These are phyloP conservation scores for Powellomyces hirtus DNA, from an alignment of 192 early-diverging fungal species.

Conservation along the genomic window DNA sequence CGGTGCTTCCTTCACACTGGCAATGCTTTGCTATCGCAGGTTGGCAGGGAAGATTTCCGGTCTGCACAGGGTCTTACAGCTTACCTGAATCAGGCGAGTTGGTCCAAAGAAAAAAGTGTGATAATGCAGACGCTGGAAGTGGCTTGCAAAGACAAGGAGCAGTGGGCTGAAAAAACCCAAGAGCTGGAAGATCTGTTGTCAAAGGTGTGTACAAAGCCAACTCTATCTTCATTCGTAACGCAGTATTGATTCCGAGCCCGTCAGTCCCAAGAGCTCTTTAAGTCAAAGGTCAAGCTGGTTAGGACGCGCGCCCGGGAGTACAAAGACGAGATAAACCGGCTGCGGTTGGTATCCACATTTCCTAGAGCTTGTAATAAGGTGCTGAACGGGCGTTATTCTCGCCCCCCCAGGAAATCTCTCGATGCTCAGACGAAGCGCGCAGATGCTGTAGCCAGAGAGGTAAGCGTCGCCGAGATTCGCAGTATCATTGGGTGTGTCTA, in stretches of 20 bases:
- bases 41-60: no score
- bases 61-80: no score
- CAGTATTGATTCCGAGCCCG: no score
- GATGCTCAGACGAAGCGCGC: slow-evolving; percentile 9
- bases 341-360: slow-evolving; percentile 20
- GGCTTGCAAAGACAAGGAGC: slow-evolving; percentile 2
- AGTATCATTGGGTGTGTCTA: no score
- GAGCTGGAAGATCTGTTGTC: slow-evolving; percentile 26
- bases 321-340: slow-evolving; percentile 24
- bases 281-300: slow-evolving; percentile 12
- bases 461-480: no score
- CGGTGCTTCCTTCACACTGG: neutral
- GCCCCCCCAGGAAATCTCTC: slow-evolving; percentile 12
- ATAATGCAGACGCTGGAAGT: slow-evolving; percentile 23
- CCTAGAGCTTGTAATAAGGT: no score
- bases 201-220: no score
- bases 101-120: slow-evolving; percentile 24
- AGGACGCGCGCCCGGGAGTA: slow-evolving; percentile 20
- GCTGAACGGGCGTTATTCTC: no score
- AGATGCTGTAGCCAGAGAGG: slow-evolving; percentile 16
- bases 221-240: no score
- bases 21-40: neutral
- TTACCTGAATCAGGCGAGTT: slow-evolving; percentile 14
- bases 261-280: slow-evolving; percentile 28
- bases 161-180: slow-evolving; percentile 2